Evolutionary conservation across 2,329 filamentous ascomycete species (phyloP), one percentile per base, ranked within the genome.

Genomic region (Aspergillus neotritici): DNA sequence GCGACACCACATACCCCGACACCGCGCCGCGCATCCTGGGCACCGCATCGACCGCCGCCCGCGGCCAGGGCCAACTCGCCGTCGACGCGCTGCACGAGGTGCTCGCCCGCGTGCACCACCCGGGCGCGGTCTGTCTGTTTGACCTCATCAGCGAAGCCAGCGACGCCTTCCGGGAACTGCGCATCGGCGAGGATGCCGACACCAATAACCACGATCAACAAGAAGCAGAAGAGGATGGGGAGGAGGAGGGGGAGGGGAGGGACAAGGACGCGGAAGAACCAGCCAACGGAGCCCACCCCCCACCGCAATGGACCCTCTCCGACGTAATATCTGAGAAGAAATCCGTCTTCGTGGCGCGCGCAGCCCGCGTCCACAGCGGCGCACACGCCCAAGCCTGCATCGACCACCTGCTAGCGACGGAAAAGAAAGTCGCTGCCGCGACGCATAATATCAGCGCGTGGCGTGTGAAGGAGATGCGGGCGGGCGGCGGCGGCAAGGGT

Each of bases 381-480:
- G 71, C 75, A 1, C 79, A 93, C 64, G 91, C 90, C 2, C 79
- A 80, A 45, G 66, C 71, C 2, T 90, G 80, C 58, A 69, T 97
- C 1, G 74, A 80, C 34, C 83, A 94, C 63, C 76, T 98, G 1
- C 75, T 96, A 6, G 77, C 83, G 4, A 86, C 82, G 7, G 89
- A 97, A 66, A 89, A 86, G 68, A 88, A 86, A 54, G 83, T 88
- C 30, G 83, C 88, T n/a, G 73, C 77, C 36, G 93, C 93, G 4
- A 89, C 91, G 47, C 93, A 98, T 65, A 97, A 97, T 65, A 96
- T 98, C 61, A 90, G 85, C 14, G 91, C 91, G 1, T 97, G 89
- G 87, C 80, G 93, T 9, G 90, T 97, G 13, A 58, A 68, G 49
- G 56, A 48, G 43, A 58, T 48, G 42, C 38, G 21, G 30, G 32